These are phyloP conservation scores for Colletotrichum sp. DNA, from an alignment of 2,329 filamentous ascomycete genomes.

Conservation along the genomic window DNA sequence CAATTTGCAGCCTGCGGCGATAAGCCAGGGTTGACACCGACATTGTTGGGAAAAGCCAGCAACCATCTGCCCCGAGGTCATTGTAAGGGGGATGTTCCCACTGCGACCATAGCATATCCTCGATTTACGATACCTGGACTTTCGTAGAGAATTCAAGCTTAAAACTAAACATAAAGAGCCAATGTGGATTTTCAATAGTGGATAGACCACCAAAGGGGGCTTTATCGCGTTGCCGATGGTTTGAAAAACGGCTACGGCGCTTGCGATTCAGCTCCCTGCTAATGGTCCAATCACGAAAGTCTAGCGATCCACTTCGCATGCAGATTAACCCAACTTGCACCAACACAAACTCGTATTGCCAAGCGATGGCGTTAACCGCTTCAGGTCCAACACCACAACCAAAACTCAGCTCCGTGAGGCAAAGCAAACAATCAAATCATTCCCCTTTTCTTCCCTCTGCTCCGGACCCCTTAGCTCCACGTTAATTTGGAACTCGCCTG, in stretches of 20 bases:
- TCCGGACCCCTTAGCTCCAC: not conserved
- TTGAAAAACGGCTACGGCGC: not conserved
- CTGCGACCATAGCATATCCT: not conserved
- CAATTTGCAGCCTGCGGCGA: not conserved
- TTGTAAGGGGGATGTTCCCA: too few relatives aligned
- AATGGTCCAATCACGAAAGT: not conserved
- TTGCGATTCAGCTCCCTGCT: not conserved
- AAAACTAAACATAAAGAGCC: not conserved
- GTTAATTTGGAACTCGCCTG: not conserved
- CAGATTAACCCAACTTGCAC: not conserved
- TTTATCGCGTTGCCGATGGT: not conserved
- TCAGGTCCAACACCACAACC: not conserved
- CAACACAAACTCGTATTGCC: not conserved
- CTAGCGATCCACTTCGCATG: not conserved
- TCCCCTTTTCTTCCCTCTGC: not conserved
- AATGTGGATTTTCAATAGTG: not conserved
- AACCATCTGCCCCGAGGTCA: not conserved
- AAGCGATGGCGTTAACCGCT: not conserved
- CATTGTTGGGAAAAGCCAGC: not conserved
- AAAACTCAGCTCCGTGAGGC: not conserved
- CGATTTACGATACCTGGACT: not conserved
- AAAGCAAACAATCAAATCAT: not conserved
- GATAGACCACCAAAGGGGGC: not conserved
- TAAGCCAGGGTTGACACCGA: not conserved
- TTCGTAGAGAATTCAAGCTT: not conserved